phyloP scores from a whole-genome alignment of 768 basidiomycete species.

The Candolleomyces aberdarensis region DNA sequence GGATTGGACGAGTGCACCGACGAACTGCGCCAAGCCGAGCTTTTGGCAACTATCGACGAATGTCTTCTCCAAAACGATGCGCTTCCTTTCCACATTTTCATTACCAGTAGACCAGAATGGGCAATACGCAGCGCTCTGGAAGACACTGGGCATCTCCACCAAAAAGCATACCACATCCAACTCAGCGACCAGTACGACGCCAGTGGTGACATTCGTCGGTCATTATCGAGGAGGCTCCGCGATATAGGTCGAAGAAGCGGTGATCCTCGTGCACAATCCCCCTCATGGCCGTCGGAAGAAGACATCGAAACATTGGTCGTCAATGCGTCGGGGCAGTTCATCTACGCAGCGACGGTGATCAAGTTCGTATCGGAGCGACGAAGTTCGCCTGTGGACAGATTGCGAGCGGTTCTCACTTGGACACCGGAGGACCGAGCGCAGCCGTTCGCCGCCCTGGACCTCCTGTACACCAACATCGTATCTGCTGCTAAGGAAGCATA shows the following conservation, averaged over 20 bases:
- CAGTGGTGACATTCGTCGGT: not conserved
- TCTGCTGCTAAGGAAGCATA: not conserved
- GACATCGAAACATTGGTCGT: not conserved
- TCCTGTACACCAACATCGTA: not conserved
- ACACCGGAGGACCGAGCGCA: not conserved
- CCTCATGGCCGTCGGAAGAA: conserved; percentile 6
- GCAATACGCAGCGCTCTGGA: not conserved
- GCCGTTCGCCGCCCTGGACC: not conserved
- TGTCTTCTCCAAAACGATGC: not conserved
- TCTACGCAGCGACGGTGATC: not conserved
- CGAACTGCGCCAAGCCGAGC: not conserved
- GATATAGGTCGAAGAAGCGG: not conserved
- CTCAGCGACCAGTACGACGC: conserved; percentile 1
- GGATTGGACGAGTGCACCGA: conserved; percentile 14
- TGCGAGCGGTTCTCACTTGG: not conserved
- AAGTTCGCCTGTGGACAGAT: not conserved
- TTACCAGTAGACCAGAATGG: conserved; percentile 1
- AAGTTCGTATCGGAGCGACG: not conserved
- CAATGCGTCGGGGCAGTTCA: not conserved
- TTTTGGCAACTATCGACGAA: too few relatives aligned
- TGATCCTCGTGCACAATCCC: too few relatives aligned
- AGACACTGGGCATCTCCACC: not conserved
- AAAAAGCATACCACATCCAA: not conserved
- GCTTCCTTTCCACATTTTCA: not conserved
- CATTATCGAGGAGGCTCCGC: not conserved